Percentiles rank a stretch among this genome's conserved stretches.
Conservation (phyloP, 306 rosid genomes). For the Gastrolobium villosum region DNA sequence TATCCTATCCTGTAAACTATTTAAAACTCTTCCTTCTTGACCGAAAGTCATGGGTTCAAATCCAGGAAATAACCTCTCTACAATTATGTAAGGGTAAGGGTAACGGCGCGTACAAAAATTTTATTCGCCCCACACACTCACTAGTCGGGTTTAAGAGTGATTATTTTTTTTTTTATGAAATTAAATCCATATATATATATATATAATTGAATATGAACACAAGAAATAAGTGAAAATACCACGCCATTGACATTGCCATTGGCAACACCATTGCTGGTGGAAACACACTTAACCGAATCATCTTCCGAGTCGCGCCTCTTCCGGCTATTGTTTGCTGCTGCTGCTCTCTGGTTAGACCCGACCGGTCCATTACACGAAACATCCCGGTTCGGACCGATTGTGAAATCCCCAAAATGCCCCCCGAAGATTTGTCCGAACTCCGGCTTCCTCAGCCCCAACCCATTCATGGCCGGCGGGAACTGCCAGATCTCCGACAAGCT, state of each 20-base stretch:
- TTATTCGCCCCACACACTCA: no score
- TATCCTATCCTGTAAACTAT: no score
- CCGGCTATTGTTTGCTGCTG: slow-evolving; percentile 30
- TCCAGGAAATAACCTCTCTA: no score
- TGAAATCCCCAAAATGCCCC: slow-evolving; percentile 65
- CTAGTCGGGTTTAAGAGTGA: no score
- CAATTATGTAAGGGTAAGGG: no score
- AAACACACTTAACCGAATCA: slow-evolving; percentile 63
- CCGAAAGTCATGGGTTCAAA: no score
- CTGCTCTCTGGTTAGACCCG: slow-evolving; percentile 51
- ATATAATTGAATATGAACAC: neutral
- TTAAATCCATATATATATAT: neutral
- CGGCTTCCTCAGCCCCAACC: slow-evolving; percentile 66
- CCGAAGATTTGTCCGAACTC: slow-evolving; percentile 61
- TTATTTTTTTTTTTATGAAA: neutral
- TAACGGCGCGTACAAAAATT: no score
- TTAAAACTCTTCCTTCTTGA: no score
- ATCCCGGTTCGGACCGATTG: slow-evolving; percentile 55
- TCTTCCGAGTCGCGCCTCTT: slow-evolving; percentile 76
- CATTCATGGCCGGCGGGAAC: slow-evolving; percentile 57
- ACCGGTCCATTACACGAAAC: slow-evolving; percentile 56
- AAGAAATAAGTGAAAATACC: neutral
- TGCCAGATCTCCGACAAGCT: slow-evolving; percentile 91
- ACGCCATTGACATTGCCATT: slow-evolving; percentile 62
- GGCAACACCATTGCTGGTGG: slow-evolving; percentile 70